Evolutionary conservation across 805 yeast genomes (phyloP).

Genomic region (Jamesozyma piceae): DNA sequence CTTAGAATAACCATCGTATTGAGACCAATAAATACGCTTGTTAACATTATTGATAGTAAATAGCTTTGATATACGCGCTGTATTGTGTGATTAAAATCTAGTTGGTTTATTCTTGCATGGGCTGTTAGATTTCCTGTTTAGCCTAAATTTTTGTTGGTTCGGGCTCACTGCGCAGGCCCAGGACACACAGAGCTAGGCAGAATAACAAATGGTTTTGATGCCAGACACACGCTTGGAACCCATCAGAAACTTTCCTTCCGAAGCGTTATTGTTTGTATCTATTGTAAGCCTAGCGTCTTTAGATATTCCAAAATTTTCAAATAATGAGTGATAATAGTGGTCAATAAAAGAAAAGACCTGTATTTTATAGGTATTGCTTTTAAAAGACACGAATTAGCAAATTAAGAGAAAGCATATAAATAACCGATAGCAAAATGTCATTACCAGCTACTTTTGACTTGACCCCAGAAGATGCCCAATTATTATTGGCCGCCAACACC

Average conservation of each 20-base stretch:
- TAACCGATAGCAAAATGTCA: constrained; percentile 44
- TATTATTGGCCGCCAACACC: constrained; percentile 97
- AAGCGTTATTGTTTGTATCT: not conserved
- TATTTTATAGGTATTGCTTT: not conserved
- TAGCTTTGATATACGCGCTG: too few relatives aligned
- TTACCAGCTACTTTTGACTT: constrained; percentile 83
- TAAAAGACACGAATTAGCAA: not conserved
- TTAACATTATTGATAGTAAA: too few relatives aligned
- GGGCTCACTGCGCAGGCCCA: not conserved
- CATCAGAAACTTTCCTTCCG: not conserved
- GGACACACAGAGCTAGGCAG: not conserved
- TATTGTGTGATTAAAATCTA: too few relatives aligned
- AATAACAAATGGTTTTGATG: not conserved
- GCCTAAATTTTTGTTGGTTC: too few relatives aligned
- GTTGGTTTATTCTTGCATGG: too few relatives aligned
- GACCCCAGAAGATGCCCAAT: constrained; percentile 97
- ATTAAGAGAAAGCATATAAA: constrained; percentile 23
- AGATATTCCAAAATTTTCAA: not conserved
- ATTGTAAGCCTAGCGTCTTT: not conserved
- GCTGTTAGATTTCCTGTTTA: too few relatives aligned
- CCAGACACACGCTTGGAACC: not conserved
- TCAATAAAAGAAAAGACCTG: not conserved
- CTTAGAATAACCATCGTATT: too few relatives aligned
- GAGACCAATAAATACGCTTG: too few relatives aligned
- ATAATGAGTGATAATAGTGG: not conserved